A percentile compares a stretch with the other conserved stretches of the same genome.
phyloP scores from a whole-genome alignment of 2,329 filamentous ascomycete genomes.

The Trichoderma koningii region DNA sequence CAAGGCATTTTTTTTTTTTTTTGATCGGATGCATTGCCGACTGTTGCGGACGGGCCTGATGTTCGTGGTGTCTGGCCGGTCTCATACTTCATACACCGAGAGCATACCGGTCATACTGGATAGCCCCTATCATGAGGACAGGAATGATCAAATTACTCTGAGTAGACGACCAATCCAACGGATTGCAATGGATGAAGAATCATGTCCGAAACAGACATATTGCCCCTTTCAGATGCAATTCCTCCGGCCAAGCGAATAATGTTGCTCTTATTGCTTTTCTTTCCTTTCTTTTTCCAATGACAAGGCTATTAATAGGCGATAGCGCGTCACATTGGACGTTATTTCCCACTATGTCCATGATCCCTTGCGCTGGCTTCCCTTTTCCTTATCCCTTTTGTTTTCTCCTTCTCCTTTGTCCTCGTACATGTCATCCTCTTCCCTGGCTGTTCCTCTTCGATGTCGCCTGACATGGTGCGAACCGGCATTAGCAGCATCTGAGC shows the following conservation, averaged over 20 bases:
- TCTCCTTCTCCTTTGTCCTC: neutral
- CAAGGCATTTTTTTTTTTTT: neutral
- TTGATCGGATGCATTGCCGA: neutral
- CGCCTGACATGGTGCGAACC: neutral
- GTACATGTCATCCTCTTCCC: neutral
- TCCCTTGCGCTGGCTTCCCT: neutral
- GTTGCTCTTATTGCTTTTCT: neutral
- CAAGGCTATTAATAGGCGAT: slow-evolving; percentile 10
- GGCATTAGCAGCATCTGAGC: slow-evolving; percentile 10
- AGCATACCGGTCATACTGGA: neutral
- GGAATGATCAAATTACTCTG: neutral
- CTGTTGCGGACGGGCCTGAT: neutral
- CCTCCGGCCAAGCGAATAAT: neutral
- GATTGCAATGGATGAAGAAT: neutral
- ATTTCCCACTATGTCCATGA: neutral
- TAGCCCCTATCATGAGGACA: too few relatives aligned
- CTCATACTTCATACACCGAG: neutral
- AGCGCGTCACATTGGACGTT: neutral
- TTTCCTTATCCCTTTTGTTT: neutral
- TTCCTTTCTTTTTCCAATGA: slow-evolving; percentile 1
- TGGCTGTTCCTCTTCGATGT: neutral
- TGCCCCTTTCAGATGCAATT: neutral
- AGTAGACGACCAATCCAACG: too few relatives aligned
- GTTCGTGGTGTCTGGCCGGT: neutral
- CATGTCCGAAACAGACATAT: too few relatives aligned